Base-by-base conservation (phyloP, 257 asterid genomes). In the Solanum arcanum region DNA sequence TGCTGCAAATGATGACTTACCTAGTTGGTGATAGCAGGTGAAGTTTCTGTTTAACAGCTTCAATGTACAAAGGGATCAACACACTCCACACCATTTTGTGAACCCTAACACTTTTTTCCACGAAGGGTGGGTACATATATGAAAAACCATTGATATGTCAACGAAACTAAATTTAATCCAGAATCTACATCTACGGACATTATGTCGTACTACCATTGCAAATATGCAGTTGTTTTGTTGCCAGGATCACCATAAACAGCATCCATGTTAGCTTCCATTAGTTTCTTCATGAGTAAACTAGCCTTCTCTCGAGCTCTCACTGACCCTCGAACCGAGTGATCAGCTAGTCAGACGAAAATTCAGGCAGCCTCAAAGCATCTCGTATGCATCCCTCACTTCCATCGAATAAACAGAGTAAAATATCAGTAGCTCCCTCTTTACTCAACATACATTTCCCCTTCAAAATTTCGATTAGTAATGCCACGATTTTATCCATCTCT, bases 371-470 rank as follows among this genome's bases (percentile, higher is more conserved):
- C 16, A 89, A 86, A 8, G 94, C 97, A n/a, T 92, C 94, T 85
- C 87, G 90, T 35, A 93, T 33, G 88, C 94, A 94, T 83, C 74
- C 90, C 23, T 94, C 94, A 73, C 94, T 92, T 66, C 91, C 98
- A 87, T 94, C 95, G 85, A 94, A 95, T 87, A 94, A 76, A 87
- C 94, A 77, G 76, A 94, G 66, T 37, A 95, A 93, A 75, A 94
- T 90, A 77, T 91, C 98, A 47, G 93, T 91, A 7, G 94, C 96
- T 72, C 96, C 96, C 62, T 94, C 98, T 78, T 93, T 94, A 81
- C 97, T 93, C 88, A 92, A 59, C 95, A 91, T 91, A 90, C 95
- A 89, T 56, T 93, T 91, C 21, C 91, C 91, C 83, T 90, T 93
- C 90, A 95, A 70, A 21, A 94, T 90, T 42, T 86, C 90, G 69